Percentiles rank a stretch among this genome's conserved stretches.
These are phyloP conservation scores for Pisolithus albus DNA, from an alignment of 768 basidiomycete genomes.

Conservation along the genomic window DNA sequence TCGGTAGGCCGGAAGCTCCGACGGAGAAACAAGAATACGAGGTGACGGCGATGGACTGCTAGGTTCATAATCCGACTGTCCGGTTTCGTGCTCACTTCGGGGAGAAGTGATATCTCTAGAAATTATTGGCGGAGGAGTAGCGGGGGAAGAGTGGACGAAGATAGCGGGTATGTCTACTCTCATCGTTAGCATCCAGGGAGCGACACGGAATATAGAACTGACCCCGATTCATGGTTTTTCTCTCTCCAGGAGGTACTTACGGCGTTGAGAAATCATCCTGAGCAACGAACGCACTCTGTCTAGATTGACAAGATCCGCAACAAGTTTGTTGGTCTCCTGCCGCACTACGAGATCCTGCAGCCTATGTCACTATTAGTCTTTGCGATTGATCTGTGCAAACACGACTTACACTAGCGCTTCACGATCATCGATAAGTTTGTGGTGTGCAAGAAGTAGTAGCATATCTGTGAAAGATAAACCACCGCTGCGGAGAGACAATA, in stretches of 20 bases:
- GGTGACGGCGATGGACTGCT: slow-evolving; percentile 1
- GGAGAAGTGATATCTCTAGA: slow-evolving; percentile 53
- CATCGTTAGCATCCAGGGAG: background rate
- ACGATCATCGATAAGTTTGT: slow-evolving; percentile 85
- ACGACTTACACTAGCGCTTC: slow-evolving; percentile 77
- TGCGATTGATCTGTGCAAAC: background rate
- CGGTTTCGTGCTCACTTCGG: slow-evolving; percentile 3
- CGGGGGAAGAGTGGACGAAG: slow-evolving; percentile 53
- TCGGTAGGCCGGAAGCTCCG: slow-evolving; percentile 29
- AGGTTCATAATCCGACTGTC: slow-evolving; percentile 1
- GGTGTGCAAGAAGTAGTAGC: slow-evolving; percentile 81
- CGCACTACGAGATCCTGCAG: slow-evolving; percentile 75
- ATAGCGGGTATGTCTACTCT: slow-evolving; percentile 63
- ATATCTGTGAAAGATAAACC: slow-evolving; percentile 91
- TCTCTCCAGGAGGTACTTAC: slow-evolving; percentile 52
- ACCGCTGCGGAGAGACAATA: slow-evolving; percentile 60
- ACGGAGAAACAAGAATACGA: slow-evolving; percentile 10
- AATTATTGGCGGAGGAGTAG: slow-evolving; percentile 41
- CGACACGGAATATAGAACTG: slow-evolving; percentile 5
- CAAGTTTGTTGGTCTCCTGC: slow-evolving; percentile 69
- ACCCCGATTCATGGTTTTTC: slow-evolving; percentile 43
- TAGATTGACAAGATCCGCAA: slow-evolving; percentile 77
- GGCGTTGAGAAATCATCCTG: slow-evolving; percentile 65
- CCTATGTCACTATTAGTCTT: slow-evolving; percentile 32
- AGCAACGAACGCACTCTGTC: slow-evolving; percentile 79